These are phyloP conservation scores for Coemansia sp. DNA, from an alignment of 192 early-diverging fungal species.

Conservation along the genomic window DNA sequence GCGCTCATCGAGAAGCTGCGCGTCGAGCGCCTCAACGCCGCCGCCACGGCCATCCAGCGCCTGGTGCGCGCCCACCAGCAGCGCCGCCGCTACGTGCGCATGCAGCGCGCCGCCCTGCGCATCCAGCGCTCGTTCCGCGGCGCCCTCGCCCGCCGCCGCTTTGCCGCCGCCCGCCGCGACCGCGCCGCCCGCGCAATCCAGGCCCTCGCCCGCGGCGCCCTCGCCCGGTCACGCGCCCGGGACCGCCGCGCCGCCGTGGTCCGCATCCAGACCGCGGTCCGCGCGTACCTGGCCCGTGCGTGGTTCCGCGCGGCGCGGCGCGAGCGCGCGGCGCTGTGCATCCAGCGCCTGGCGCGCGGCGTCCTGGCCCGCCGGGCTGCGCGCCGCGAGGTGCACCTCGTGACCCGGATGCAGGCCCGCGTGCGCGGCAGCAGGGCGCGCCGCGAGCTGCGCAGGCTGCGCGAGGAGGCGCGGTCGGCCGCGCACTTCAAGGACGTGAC, in stretches of 20 bases:
- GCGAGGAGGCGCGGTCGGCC: conserved; percentile 85
- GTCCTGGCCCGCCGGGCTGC: conserved; percentile 63
- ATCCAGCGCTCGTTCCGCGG: conserved; percentile 71
- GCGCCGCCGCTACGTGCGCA: conserved; percentile 54
- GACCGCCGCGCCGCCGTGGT: conserved; percentile 52
- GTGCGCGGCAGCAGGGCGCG: conserved; percentile 60
- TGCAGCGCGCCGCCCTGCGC: conserved; percentile 62
- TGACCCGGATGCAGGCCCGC: conserved; percentile 82
- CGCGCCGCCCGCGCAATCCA: conserved; percentile 78
- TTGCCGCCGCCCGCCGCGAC: conserved; percentile 61
- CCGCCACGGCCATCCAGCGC: conserved; percentile 87
- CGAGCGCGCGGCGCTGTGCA: conserved; percentile 67
- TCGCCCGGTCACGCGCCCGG: conserved; percentile 57
- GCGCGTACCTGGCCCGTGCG: conserved; percentile 67
- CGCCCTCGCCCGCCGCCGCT: conserved; percentile 57
- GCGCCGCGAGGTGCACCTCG: conserved; percentile 54
- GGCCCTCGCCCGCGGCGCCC: conserved; percentile 65
- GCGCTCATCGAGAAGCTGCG: conserved; percentile 78
- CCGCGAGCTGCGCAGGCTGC: conserved; percentile 68
- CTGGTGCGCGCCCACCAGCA: conserved; percentile 74
- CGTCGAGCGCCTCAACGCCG: conserved; percentile 74
- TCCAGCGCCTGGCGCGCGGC: conserved; percentile 77
- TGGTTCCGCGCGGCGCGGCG: conserved; percentile 61
- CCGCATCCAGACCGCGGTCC: conserved; percentile 65
- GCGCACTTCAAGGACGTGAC: conserved; percentile 93